Conservation (phyloP, 1,284 basidiomycete species). For the Nidula niveotomentosa region DNA sequence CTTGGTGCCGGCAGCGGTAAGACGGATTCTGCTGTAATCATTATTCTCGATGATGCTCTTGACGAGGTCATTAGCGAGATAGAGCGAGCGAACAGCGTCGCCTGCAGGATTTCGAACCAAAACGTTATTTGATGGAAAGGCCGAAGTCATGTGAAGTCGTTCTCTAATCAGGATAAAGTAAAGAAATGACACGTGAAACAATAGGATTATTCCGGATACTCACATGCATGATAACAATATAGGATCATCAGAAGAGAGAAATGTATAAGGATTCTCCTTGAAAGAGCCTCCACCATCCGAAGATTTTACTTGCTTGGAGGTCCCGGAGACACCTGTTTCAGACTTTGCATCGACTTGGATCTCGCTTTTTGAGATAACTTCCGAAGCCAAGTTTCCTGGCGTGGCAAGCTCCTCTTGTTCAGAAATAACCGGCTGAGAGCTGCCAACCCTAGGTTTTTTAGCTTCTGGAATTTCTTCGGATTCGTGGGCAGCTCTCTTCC, state of each 20-base stretch:
- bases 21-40: conserved; percentile 82
- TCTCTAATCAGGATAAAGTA: conserved; percentile 41
- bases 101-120: conserved; percentile 89
- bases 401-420: too few relatives aligned
- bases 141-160: conserved; percentile 72
- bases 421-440: background rate
- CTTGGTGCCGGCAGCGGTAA: conserved; percentile 92
- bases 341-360: too few relatives aligned
- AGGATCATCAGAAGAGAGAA: conserved; percentile 70
- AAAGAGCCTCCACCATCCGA: conserved; percentile 48
- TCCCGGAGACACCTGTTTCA: too few relatives aligned
- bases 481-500: conserved; percentile 48
- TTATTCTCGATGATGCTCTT: conserved; percentile 82
- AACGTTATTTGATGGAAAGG: conserved; percentile 76
- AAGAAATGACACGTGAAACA: conserved; percentile 4
- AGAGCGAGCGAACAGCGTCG: conserved; percentile 80
- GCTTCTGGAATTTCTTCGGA: conserved; percentile 38
- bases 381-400: too few relatives aligned
- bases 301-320: conserved; percentile 1
- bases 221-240: conserved; percentile 73
- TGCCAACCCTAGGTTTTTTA: conserved; percentile 33
- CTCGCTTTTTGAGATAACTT: too few relatives aligned
- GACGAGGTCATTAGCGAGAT: conserved; percentile 87
- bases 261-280: conserved; percentile 92
- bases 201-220: conserved; percentile 17